phyloP scores from a whole-genome alignment of 345 rosid genomes.

The Aquilaria malaccensis region DNA sequence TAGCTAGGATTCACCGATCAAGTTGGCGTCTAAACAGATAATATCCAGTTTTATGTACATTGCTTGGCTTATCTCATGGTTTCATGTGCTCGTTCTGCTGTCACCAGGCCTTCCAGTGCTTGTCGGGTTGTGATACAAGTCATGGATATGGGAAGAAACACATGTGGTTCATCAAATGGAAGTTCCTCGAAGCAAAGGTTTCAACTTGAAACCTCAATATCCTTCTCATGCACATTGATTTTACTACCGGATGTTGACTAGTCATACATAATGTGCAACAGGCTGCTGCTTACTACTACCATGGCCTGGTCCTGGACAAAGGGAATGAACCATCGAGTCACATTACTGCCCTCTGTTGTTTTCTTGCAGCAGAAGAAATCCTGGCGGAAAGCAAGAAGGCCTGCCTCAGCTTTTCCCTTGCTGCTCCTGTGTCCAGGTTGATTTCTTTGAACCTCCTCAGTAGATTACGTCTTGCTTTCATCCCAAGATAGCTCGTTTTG shows the following conservation, averaged over 20 bases:
- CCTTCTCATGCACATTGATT: slow-evolving; percentile 1
- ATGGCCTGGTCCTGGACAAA: slow-evolving; percentile 80
- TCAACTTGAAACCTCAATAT: slow-evolving; percentile 1
- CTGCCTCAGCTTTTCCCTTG: slow-evolving; percentile 69
- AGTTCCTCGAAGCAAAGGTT: slow-evolving; percentile 92
- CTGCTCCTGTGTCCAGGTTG: slow-evolving; percentile 77
- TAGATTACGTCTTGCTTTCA: not conserved
- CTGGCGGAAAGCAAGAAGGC: slow-evolving; percentile 82
- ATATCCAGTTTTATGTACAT: not conserved
- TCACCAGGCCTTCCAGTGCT: slow-evolving; percentile 60
- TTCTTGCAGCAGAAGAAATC: slow-evolving; percentile 81
- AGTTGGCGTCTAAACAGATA: too few relatives aligned
- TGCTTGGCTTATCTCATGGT: not conserved
- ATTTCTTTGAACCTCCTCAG: slow-evolving; percentile 2
- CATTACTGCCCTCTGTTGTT: slow-evolving; percentile 68
- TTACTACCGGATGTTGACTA: not conserved
- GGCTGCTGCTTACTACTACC: slow-evolving; percentile 96
- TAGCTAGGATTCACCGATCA: not conserved
- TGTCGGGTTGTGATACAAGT: slow-evolving; percentile 46
- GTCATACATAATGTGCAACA: slow-evolving; percentile 15
- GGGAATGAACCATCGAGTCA: slow-evolving; percentile 70
- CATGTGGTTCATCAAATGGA: slow-evolving; percentile 77
- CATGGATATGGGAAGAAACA: slow-evolving; percentile 62
- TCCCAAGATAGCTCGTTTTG: not conserved
- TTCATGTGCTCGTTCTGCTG: not conserved